Percentiles rank a stretch among this genome's conserved stretches.
phyloP scores from a whole-genome alignment of 108 stramenopile genomes.

The Aurantiochytrium sp. region DNA sequence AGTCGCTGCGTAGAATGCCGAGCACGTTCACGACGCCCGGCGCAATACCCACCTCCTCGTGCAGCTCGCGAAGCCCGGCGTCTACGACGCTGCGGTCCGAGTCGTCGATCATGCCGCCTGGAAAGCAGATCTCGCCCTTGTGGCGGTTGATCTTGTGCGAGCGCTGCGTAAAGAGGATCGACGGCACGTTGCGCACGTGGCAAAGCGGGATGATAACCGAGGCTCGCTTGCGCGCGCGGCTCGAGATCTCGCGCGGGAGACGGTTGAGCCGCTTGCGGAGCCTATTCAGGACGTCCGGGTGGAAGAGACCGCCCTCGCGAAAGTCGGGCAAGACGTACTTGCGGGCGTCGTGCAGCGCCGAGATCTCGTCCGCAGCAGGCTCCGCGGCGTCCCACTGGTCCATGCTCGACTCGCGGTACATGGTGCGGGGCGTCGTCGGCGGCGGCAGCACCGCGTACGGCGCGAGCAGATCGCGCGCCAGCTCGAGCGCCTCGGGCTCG shows the following conservation, averaged over 20 bases:
- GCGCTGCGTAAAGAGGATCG: conserved; percentile 51
- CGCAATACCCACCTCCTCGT: conserved; percentile 52
- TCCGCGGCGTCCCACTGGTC: neutral
- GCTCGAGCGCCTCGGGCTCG: neutral
- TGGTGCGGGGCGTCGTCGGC: neutral
- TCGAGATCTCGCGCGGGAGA: conserved; percentile 47
- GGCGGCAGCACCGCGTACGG: neutral
- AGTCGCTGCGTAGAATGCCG: conserved; percentile 40
- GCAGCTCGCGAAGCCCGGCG: conserved; percentile 50
- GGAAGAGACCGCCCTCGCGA: conserved; percentile 12
- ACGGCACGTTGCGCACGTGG: conserved; percentile 50
- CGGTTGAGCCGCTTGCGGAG: conserved; percentile 47
- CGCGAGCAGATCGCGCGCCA: neutral
- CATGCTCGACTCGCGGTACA: neutral
- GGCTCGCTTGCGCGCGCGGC: conserved; percentile 32
- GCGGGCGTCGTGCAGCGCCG: neutral
- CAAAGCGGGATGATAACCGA: conserved; percentile 52
- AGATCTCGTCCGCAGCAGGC: neutral
- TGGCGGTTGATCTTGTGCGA: conserved; percentile 42
- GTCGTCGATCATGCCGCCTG: conserved; percentile 48
- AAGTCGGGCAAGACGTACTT: neutral
- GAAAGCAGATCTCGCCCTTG: conserved; percentile 55
- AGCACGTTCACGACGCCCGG: conserved; percentile 40
- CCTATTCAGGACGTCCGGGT: neutral
- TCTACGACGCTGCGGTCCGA: conserved; percentile 48